Evolutionary conservation across 1,284 basidiomycete genomes (phyloP).

Genomic region (Sanghuangporus weigelae): DNA sequence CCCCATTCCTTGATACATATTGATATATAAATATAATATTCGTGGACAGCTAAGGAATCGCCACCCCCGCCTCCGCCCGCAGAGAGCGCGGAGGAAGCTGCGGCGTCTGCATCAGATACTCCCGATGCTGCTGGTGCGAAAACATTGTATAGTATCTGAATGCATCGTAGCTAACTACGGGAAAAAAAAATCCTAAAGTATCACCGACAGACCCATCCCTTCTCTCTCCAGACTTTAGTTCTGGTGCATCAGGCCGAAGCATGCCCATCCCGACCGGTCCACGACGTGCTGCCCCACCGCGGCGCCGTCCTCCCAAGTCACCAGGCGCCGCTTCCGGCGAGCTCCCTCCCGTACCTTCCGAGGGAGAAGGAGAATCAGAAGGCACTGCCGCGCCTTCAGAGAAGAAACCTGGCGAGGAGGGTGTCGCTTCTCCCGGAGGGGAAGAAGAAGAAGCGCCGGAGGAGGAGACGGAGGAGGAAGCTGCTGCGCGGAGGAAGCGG

Average conservation of each 20-base stretch:
- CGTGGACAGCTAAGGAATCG: neutral
- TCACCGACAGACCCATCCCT: slow-evolving; percentile 26
- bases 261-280: slow-evolving; percentile 76
- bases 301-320: slow-evolving; percentile 52
- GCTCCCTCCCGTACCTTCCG: slow-evolving; percentile 25
- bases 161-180: neutral
- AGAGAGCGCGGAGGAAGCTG: neutral
- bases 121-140: neutral
- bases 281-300: slow-evolving; percentile 61
- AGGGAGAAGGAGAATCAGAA: neutral
- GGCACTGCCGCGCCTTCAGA: slow-evolving; percentile 6
- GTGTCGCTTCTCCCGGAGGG: neutral
- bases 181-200: neutral
- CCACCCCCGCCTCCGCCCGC: neutral
- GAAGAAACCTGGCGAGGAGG: slow-evolving; percentile 10
- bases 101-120: neutral
- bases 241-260: slow-evolving; percentile 24
- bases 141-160: too few relatives aligned
- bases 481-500: slow-evolving; percentile 45
- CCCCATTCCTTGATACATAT: neutral
- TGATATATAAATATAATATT: neutral
- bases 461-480: slow-evolving; percentile 45
- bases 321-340: slow-evolving; percentile 26
- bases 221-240: slow-evolving; percentile 33
- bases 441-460: neutral